These are phyloP conservation scores for Pythium dissimile DNA, from an alignment of 352 stramenopile species.

Conservation along the genomic window DNA sequence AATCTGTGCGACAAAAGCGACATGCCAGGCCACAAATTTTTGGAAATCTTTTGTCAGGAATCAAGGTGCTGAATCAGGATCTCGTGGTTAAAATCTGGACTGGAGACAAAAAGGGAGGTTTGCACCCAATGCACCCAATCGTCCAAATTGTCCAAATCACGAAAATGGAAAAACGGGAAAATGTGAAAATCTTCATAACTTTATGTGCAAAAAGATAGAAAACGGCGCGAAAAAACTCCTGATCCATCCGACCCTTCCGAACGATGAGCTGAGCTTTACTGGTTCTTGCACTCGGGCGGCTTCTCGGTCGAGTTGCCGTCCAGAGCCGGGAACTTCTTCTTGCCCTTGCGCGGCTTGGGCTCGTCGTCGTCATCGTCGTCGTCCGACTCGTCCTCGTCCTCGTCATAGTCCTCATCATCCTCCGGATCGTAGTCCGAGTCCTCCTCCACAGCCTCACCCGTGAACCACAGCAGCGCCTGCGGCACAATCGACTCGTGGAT, in stretches of 20 bases:
- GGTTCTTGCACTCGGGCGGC: slow-evolving; percentile 88
- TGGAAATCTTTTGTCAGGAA: no score
- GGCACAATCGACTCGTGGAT: slow-evolving; percentile 88
- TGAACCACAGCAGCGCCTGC: slow-evolving; percentile 86
- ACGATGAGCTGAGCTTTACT: slow-evolving; percentile 69
- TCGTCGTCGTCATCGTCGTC: slow-evolving; percentile 66
- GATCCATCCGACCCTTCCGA: no score
- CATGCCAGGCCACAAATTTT: no score
- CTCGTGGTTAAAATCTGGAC: no score
- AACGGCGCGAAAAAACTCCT: neutral
- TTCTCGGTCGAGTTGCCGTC: slow-evolving; percentile 76
- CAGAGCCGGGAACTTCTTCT: slow-evolving; percentile 79
- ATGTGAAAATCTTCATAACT: slow-evolving; percentile 23
- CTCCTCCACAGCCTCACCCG: slow-evolving; percentile 71
- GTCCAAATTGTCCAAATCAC: no score
- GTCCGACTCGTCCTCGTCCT: slow-evolving; percentile 50
- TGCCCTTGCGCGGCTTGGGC: slow-evolving; percentile 43
- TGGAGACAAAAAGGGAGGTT: neutral
- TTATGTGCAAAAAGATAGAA: slow-evolving; percentile 28
- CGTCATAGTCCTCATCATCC: slow-evolving; percentile 66
- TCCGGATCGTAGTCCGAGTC: slow-evolving; percentile 83
- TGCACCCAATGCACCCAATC: neutral
- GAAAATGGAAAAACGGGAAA: no score
- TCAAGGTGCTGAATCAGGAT: no score
- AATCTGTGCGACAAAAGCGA: no score